phyloP scores from a whole-genome alignment of 768 basidiomycete genomes.

The Xerocomellus amylosporus region DNA sequence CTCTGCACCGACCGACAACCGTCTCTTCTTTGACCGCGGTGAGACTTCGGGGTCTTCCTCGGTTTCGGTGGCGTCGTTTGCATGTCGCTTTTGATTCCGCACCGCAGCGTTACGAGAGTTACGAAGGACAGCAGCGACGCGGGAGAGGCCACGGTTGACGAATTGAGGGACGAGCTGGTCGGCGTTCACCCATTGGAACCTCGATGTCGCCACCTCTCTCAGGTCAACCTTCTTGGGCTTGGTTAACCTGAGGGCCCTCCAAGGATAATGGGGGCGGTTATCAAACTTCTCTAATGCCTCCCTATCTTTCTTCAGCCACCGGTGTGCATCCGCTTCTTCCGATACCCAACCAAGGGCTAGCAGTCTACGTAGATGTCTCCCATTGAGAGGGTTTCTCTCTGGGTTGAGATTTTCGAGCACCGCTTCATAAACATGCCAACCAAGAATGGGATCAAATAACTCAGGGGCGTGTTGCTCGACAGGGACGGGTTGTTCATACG shows the following conservation, averaged over 20 bases:
- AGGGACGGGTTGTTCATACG: constrained; percentile 19
- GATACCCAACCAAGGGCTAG: constrained; percentile 31
- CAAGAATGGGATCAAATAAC: constrained; percentile 31
- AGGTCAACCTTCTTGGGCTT: constrained; percentile 28
- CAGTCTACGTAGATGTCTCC: constrained; percentile 27
- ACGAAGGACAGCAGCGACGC: constrained; percentile 15
- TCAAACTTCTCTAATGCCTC: constrained; percentile 29
- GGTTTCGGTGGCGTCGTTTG: constrained; percentile 7
- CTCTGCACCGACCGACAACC: constrained; percentile 14
- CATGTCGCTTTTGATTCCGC: constrained; percentile 27
- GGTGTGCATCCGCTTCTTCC: constrained; percentile 17
- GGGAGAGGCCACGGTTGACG: constrained; percentile 22
- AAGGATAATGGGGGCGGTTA: constrained; percentile 23
- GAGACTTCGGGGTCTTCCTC: constrained; percentile 13
- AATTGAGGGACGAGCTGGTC: constrained; percentile 29
- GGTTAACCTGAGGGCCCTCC: constrained; percentile 22
- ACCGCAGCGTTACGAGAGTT: not conserved
- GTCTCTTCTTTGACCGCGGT: constrained; percentile 26
- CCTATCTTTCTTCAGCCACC: constrained; percentile 27
- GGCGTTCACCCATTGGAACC: constrained; percentile 33
- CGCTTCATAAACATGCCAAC: constrained; percentile 31
- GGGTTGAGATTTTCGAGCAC: constrained; percentile 20
- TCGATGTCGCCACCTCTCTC: constrained; percentile 23
- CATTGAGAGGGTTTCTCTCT: constrained; percentile 20
- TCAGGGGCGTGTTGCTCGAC: constrained; percentile 21